Percentiles rank a stretch among this genome's conserved stretches.
These are phyloP conservation scores for Amorphotheca resinae DNA, from an alignment of 495 filamentous ascomycete genomes.

Conservation along the genomic window DNA sequence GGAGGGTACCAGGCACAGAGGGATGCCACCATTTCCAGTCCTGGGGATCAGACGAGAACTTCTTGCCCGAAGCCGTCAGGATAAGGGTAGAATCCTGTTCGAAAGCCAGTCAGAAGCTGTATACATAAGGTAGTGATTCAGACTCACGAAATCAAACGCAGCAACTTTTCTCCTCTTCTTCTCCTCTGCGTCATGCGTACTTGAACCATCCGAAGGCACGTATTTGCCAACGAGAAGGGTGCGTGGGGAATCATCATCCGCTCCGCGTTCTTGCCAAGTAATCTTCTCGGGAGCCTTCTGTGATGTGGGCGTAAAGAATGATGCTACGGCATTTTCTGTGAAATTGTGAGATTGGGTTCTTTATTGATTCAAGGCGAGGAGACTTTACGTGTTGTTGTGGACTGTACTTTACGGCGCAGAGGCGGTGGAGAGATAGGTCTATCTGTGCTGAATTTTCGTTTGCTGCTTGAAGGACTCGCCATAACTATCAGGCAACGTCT, in stretches of 20 bases:
- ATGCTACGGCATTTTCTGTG: slow-evolving; percentile 53
- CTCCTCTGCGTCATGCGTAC: slow-evolving; percentile 22
- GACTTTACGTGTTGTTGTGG: slow-evolving; percentile 58
- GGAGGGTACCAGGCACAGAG: slow-evolving; percentile 51
- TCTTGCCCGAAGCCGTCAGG: slow-evolving; percentile 64
- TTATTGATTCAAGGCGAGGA: background rate
- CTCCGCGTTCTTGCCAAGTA: slow-evolving; percentile 55
- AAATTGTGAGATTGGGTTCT: slow-evolving; percentile 4
- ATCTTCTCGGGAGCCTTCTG: slow-evolving; percentile 72
- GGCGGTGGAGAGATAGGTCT: slow-evolving; percentile 47
- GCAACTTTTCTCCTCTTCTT: slow-evolving; percentile 49
- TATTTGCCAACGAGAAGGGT: slow-evolving; percentile 73
- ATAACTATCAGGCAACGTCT: slow-evolving; percentile 6
- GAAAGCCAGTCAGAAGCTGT: background rate
- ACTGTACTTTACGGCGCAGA: slow-evolving; percentile 48
- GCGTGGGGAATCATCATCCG: slow-evolving; percentile 25
- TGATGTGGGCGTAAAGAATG: slow-evolving; percentile 81
- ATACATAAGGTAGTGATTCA: background rate
- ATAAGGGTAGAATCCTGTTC: slow-evolving; percentile 79
- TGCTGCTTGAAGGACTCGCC: slow-evolving; percentile 11
- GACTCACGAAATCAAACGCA: slow-evolving; percentile 76
- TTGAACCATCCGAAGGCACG: slow-evolving; percentile 18
- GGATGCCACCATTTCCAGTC: slow-evolving; percentile 97
- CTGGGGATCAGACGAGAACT: slow-evolving; percentile 49
- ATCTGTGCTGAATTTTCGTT: slow-evolving; percentile 22